These are phyloP conservation scores for Leishmania braziliensis DNA, from an alignment of 208 protist genomes.

Conservation along the genomic window DNA sequence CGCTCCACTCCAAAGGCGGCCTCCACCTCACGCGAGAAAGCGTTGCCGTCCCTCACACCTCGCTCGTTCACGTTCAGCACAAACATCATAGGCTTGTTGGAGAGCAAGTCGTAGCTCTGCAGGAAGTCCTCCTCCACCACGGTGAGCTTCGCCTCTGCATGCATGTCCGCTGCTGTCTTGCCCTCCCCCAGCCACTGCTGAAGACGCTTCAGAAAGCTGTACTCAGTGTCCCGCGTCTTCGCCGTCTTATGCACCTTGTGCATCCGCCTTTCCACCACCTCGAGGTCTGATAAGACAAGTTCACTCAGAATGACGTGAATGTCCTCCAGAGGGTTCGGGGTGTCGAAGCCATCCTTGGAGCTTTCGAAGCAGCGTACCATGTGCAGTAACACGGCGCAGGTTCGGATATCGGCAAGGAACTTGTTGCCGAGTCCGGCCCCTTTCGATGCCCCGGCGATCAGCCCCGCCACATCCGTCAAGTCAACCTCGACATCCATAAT, in stretches of 20 bases:
- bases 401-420: conserved; percentile 87
- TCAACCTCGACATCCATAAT: conserved; percentile 85
- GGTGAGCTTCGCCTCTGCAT: conserved; percentile 12
- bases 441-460: conserved; percentile 86
- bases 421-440: conserved; percentile 89
- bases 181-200: conserved; percentile 67
- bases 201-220: conserved; percentile 46
- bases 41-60: conserved; percentile 58
- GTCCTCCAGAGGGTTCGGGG: conserved; percentile 76
- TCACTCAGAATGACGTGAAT: conserved; percentile 78
- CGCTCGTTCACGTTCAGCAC: conserved; percentile 86
- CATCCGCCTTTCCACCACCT: conserved; percentile 68
- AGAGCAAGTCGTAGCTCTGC: conserved; percentile 69
- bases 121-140: conserved; percentile 34
- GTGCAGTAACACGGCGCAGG: conserved; percentile 82
- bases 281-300: conserved; percentile 81
- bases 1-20: conserved; percentile 52
- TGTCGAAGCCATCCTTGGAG: conserved; percentile 79
- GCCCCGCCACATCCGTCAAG: conserved; percentile 88
- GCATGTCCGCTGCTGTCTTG: conserved; percentile 44
- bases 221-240: conserved; percentile 45
- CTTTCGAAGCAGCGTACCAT: conserved; percentile 91
- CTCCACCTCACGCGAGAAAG: conserved; percentile 57
- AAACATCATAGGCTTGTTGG: conserved; percentile 85
- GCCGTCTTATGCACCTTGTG: conserved; percentile 49